Evolutionary conservation across 106 monocot genomes (phyloP), one percentile per base, ranked within the genome.

Genomic region (Acorus calamus): DNA sequence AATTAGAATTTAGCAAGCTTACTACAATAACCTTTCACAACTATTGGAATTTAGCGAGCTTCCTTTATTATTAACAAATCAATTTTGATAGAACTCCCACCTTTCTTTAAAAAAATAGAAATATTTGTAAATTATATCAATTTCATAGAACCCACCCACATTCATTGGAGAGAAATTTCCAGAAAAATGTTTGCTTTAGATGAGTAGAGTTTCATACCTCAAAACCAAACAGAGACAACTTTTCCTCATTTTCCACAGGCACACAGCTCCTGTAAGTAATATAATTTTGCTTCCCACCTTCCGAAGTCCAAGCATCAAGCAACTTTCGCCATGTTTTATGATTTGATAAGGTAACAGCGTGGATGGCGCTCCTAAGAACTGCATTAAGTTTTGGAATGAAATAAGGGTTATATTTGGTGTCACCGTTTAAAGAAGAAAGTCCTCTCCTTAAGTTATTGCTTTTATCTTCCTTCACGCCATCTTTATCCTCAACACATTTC

Each of bases 181-280:
- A 28, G 28, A 28, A 28, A 28, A 28, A 28, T 0, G 28, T 1
- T 28, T 28, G 28, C 28, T 28, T 28, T 28, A 28, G 1, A 28
- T 28, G 28, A 28, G 28, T 28, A 52, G 3, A 55, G n/a, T 46
- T 47, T 14, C 67, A 65, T 87, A 99, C 98, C 98, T 99, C 98
- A 88, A 99, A 99, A 77, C 98, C 91, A 83, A 99, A 57, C 61
- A 99, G 61, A 61, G 98, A 86, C 62, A 99, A 59, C 52, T 72
- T 99, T 57, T 99, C 98, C 79, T 86, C 88, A 51, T 62, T 69
- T 47, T 81, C 81, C 57, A 65, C 68, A 11, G 98, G 91, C 13
- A 88, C 62, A 69, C 98, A 99, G 61, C 92, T 99, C 74, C 88
- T 85, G 42, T 86, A 92, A 55, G 83, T 92, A 44, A 77, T 75